Evolutionary conservation across 208 protist genomes (phyloP).

Genomic region (Angomonas deanei): DNA sequence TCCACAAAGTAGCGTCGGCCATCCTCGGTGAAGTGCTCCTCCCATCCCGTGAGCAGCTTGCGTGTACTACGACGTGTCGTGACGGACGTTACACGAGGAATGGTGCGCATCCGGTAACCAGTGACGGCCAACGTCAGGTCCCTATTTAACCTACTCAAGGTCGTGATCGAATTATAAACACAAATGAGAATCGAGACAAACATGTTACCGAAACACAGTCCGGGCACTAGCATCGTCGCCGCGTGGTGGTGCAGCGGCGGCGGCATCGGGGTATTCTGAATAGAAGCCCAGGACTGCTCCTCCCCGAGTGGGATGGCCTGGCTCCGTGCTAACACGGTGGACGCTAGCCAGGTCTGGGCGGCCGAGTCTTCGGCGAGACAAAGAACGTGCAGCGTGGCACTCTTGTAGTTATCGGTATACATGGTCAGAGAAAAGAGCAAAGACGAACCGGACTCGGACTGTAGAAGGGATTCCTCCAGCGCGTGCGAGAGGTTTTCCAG

Average conservation of each 20-base stretch:
- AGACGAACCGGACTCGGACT: conserved; percentile 68
- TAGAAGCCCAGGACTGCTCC: conserved; percentile 63
- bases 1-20: conserved; percentile 72
- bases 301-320: conserved; percentile 50
- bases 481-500: conserved; percentile 72
- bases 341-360: conserved; percentile 64
- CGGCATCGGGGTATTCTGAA: conserved; percentile 73
- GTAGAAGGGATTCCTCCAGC: conserved; percentile 46
- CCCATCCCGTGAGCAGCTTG: conserved; percentile 60
- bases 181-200: conserved; percentile 76
- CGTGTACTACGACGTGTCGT: conserved; percentile 29
- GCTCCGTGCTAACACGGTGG: conserved; percentile 56
- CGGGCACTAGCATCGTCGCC: conserved; percentile 63
- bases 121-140: conserved; percentile 66
- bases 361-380: conserved; percentile 74
- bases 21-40: conserved; percentile 75
- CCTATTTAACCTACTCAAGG: conserved; percentile 51
- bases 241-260: conserved; percentile 70
- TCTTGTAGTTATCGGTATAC: conserved; percentile 66
- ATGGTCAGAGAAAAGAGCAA: conserved; percentile 73
- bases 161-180: conserved; percentile 78
- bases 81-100: conserved; percentile 47
- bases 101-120: conserved; percentile 67
- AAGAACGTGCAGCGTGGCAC: conserved; percentile 68
- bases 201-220: conserved; percentile 75